phyloP scores from a whole-genome alignment of 2,329 filamentous ascomycete species.

The Keithomyces neogunnii region DNA sequence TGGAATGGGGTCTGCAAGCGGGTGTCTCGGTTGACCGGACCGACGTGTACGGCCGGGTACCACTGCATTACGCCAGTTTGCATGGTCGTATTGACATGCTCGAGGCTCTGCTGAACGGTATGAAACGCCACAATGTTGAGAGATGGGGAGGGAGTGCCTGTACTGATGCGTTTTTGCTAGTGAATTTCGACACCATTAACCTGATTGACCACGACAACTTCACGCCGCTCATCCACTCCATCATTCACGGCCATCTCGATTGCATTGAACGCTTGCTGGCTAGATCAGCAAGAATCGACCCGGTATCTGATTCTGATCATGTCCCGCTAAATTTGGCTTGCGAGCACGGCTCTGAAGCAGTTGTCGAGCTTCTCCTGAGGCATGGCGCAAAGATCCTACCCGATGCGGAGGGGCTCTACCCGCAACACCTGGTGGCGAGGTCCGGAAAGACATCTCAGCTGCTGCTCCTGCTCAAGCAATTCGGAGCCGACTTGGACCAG shows the following conservation, averaged over 20 bases:
- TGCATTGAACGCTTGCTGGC: constrained; percentile 74
- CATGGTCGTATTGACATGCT: constrained; percentile 84
- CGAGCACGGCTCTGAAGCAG: constrained; percentile 78
- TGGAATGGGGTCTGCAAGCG: constrained; percentile 65
- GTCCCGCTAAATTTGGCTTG: constrained; percentile 92
- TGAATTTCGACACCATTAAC: constrained; percentile 69
- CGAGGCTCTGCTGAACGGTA: constrained; percentile 60
- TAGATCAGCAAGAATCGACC: constrained; percentile 76
- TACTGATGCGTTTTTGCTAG: constrained; percentile 23
- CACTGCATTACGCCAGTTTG: constrained; percentile 93
- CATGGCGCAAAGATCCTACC: constrained; percentile 76
- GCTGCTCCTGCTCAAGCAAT: constrained; percentile 70
- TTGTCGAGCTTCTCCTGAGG: constrained; percentile 76
- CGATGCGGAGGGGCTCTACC: constrained; percentile 91
- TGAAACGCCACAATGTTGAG: constrained; percentile 8
- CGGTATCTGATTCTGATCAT: constrained; percentile 78
- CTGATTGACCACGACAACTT: constrained; percentile 95
- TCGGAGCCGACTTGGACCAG: constrained; percentile 85
- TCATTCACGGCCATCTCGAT: constrained; percentile 75
- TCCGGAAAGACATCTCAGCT: constrained; percentile 76
- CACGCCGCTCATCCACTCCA: constrained; percentile 88
- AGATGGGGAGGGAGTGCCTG: constrained; percentile 6
- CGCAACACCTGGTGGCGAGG: constrained; percentile 91
- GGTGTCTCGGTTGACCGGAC: constrained; percentile 70
- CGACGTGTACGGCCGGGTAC: constrained; percentile 90